Base-by-base conservation (phyloP, 176 grass and related monocot genomes). In the Miscanthus lutarioriparius region DNA sequence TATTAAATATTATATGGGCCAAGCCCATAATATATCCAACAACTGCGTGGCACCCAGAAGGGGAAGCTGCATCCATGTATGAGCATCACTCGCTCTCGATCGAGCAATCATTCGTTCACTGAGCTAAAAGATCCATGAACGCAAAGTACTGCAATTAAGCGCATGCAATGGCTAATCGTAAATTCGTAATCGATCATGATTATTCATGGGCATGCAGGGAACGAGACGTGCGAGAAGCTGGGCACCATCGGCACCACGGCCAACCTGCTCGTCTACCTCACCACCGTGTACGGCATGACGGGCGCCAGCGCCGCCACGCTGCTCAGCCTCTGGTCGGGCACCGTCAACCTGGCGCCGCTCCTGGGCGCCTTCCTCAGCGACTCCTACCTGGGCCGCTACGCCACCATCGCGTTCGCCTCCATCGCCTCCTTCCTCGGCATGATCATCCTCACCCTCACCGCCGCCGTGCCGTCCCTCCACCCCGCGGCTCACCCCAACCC, bases 171-270 rank as follows among this genome's bases (percentile, higher is more conserved):
- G 7, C 8, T 39, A 9, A 39, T 39, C 36, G 38, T 6, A 45
- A 30, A 30, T 30, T 45, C 11, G 12, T 15, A 14, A 47, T 47
- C 45, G 11, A 47, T 4, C 3, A 45, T 14, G 45, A 15, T 47
- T 36, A 36, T 36, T 5, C 36, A 36, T 36, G 4, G 1, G 45
- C 38, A 39, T 39, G 38, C 45, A 48, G 14, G 92, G 25, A 97
- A 97, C 40, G 95, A 97, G 89, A 90, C 90, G 0, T 97, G 89
- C 37, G 95, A 97, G 82, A 97, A 92, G 87, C 79, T 97, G 0
- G 92, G 92, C 14, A 83, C 95, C 4, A 79, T 93, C 30, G 95
- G 95, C 27, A 92, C 95, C n/a, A 1, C 71, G 14, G 35, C 92
- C 0, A 97, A 97, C 84, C 72, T 94, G 19, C 63, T 97, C 25